These are phyloP conservation scores for Aureobasidium pullulans DNA, from an alignment of 2,329 filamentous ascomycete species.

Conservation along the genomic window DNA sequence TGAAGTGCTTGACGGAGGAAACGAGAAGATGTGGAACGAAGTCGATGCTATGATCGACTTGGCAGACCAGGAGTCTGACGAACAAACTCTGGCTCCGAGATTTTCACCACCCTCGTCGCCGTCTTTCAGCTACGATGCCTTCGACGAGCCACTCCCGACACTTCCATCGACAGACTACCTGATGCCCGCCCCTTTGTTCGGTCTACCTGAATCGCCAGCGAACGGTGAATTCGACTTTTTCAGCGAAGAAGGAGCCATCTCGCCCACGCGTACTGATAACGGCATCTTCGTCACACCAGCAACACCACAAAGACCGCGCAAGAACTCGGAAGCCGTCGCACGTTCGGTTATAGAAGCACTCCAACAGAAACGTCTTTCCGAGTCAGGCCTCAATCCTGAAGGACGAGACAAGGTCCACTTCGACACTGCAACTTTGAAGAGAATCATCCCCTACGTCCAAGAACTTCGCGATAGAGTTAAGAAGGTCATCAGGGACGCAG, in stretches of 20 bases:
- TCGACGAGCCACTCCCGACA: slow-evolving; percentile 40
- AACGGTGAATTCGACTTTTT: neutral
- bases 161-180: neutral
- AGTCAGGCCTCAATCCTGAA: slow-evolving; percentile 21
- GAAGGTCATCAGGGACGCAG: slow-evolving; percentile 39
- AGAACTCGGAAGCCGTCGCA: slow-evolving; percentile 52
- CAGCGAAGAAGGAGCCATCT: neutral
- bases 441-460: slow-evolving; percentile 51
- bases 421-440: slow-evolving; percentile 56
- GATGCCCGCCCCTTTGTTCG: neutral
- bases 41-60: slow-evolving; percentile 81
- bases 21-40: slow-evolving; percentile 63
- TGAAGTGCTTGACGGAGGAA: slow-evolving; percentile 54
- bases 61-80: slow-evolving; percentile 60
- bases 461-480: slow-evolving; percentile 42
- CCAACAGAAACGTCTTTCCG: slow-evolving; percentile 31
- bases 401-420: slow-evolving; percentile 54
- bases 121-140: slow-evolving; percentile 51
- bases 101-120: slow-evolving; percentile 50
- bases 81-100: slow-evolving; percentile 42
- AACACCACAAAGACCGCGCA: slow-evolving; percentile 36
- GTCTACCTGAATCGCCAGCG: neutral
- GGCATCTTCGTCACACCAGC: slow-evolving; percentile 7
- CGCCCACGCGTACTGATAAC: neutral
- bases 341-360: slow-evolving; percentile 55